Base-by-base conservation (phyloP, 2,329 filamentous ascomycete species). In the Lasiodiplodia sp. region DNA sequence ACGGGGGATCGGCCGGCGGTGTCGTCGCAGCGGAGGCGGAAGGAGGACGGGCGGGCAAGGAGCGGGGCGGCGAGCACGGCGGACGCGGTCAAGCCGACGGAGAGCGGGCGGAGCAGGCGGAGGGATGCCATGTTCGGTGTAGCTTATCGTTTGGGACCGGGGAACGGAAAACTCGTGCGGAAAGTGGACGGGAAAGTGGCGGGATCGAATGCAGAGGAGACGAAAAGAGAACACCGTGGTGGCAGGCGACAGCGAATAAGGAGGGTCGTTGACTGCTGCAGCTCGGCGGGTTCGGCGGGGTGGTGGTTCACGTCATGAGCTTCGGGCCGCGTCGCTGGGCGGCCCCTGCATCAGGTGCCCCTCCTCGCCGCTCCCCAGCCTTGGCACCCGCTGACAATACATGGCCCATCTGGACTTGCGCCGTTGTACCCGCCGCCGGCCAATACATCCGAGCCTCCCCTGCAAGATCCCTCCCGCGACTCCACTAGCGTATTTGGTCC, bases 101-200 rank as follows among this genome's bases (percentile, higher is more conserved):
- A 72, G 69, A 80, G 73, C 70, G 78, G 74, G 70, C 81, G 75
- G 62, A 78, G 77, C 34, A 81, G 78, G 52, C 79, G 77, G 47
- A 80, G 69, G 71, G 78, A 79, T 1, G 81, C 74, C 81, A 83
- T 82, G n/a, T 4, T 21, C 23, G 56, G 47, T 34, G 25, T 18
- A 25, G 44, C 6, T 38, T 5, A 8, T 5, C 18, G 44, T 47
- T 47, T 21, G 8, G 65, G 51, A 37, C 40, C 18, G 55, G 18
- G 14, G 31, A 21, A 12, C 18, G 55, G 40, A n/a, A 40, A 49
- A 37, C 2, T 11, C 6, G 18, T 10, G 31, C 62, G 62, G 49
- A 14, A 53, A 37, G 14, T 11, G 12, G 25, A 21, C 18, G 57
- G 16, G 23, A 56, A 28, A 25, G 40, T 18, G 14, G 38, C 25